phyloP scores from a whole-genome alignment of 257 asterid genomes.

The Solanum bulbocastanum region DNA sequence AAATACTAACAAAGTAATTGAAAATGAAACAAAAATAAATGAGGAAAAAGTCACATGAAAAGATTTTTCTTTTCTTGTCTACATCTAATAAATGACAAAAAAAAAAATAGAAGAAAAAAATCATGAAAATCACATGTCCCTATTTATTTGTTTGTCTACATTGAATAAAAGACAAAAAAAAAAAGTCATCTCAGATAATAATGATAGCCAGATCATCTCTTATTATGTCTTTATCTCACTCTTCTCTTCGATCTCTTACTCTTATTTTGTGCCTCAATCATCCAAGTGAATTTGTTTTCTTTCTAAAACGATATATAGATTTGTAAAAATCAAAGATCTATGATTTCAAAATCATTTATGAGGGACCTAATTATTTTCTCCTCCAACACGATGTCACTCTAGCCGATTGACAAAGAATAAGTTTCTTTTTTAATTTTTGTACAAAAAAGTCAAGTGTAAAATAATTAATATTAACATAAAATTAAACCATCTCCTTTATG shows the following conservation, averaged over 20 bases:
- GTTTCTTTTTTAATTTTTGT: not conserved
- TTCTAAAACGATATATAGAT: not conserved
- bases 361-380: too few relatives aligned
- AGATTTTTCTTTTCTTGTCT: too few relatives aligned
- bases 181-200: not conserved
- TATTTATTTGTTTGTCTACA: too few relatives aligned
- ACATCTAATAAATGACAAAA: too few relatives aligned
- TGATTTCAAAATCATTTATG: not conserved
- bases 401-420: not conserved
- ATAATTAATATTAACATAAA: not conserved
- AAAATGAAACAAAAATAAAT: too few relatives aligned
- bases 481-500: not conserved
- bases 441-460: not conserved
- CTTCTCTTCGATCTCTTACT: too few relatives aligned
- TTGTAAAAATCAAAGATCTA: not conserved
- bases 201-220: not conserved
- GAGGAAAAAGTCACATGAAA: too few relatives aligned
- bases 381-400: too few relatives aligned
- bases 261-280: not conserved
- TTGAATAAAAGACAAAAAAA: not conserved
- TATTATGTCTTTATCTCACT: not conserved
- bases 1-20: too few relatives aligned
- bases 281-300: not conserved
- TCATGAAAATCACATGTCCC: too few relatives aligned
- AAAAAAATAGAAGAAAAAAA: too few relatives aligned